phyloP scores from a whole-genome alignment of 768 basidiomycete genomes.

The Lepiota venenata region DNA sequence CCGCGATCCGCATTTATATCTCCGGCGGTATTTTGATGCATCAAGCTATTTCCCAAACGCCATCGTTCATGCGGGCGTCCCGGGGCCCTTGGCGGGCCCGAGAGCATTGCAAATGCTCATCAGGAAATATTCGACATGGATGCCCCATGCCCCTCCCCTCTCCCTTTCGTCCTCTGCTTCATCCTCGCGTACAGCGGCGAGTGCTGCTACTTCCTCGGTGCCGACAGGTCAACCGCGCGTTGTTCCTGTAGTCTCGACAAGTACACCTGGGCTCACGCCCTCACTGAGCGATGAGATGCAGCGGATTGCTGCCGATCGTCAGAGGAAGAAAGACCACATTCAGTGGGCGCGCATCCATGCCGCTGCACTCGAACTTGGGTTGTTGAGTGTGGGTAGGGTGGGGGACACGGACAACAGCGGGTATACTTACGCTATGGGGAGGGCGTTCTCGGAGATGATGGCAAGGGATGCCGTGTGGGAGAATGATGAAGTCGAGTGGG shows the following conservation, averaged over 20 bases:
- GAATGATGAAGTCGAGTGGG: slow-evolving; percentile 65
- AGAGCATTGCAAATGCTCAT: slow-evolving; percentile 58
- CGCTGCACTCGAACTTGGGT: slow-evolving; percentile 56
- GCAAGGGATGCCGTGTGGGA: slow-evolving; percentile 68
- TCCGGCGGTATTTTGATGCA: slow-evolving; percentile 39
- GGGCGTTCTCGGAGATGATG: slow-evolving; percentile 55
- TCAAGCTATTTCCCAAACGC: slow-evolving; percentile 32
- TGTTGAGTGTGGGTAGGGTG: slow-evolving; percentile 41
- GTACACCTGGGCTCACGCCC: slow-evolving; percentile 19
- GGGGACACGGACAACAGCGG: slow-evolving; percentile 37
- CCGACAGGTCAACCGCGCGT: not conserved
- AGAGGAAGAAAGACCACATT: slow-evolving; percentile 59
- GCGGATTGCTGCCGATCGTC: slow-evolving; percentile 55
- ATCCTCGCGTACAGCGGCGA: not conserved
- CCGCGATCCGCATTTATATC: slow-evolving; percentile 36
- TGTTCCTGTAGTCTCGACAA: slow-evolving; percentile 11
- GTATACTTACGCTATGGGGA: slow-evolving; percentile 40
- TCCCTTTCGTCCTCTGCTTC: slow-evolving; percentile 13
- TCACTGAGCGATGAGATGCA: slow-evolving; percentile 61
- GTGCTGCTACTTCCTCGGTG: slow-evolving; percentile 1
- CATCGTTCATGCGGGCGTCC: slow-evolving; percentile 50
- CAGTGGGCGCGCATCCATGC: slow-evolving; percentile 69
- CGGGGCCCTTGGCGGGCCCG: slow-evolving; percentile 53
- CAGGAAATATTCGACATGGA: slow-evolving; percentile 55
- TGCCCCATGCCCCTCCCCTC: slow-evolving; percentile 24